phyloP scores from a whole-genome alignment of 2,329 filamentous ascomycete genomes.

The Pyrenochaeta sp. region DNA sequence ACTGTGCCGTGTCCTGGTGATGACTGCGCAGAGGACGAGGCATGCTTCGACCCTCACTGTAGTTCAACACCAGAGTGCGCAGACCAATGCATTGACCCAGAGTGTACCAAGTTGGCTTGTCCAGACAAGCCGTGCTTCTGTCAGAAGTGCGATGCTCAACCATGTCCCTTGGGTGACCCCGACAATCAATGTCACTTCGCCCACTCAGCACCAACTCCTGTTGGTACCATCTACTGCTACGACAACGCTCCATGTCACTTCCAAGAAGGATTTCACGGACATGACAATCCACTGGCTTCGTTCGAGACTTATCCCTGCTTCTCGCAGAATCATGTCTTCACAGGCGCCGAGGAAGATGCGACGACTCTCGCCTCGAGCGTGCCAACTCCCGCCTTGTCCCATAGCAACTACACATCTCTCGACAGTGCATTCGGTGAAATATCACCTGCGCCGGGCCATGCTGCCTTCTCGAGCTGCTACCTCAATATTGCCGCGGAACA shows the following conservation, averaged over 20 bases:
- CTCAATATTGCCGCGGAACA: slow-evolving; percentile 41
- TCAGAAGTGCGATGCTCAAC: slow-evolving; percentile 40
- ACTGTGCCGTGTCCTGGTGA: slow-evolving; percentile 37
- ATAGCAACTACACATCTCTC: slow-evolving; percentile 42
- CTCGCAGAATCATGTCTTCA: slow-evolving; percentile 31
- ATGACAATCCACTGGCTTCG: slow-evolving; percentile 26
- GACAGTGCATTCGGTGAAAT: slow-evolving; percentile 38
- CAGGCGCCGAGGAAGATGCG: slow-evolving; percentile 18
- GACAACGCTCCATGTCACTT: slow-evolving; percentile 45
- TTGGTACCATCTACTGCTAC: slow-evolving; percentile 46
- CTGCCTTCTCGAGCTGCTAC: slow-evolving; percentile 31
- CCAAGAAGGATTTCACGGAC: slow-evolving; percentile 35
- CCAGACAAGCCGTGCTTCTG: slow-evolving; percentile 44
- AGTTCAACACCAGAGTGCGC: slow-evolving; percentile 35
- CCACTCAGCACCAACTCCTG: slow-evolving; percentile 38
- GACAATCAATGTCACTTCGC: slow-evolving; percentile 41
- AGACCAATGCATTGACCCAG: slow-evolving; percentile 43
- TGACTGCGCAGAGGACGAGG: slow-evolving; percentile 37
- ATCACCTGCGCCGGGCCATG: slow-evolving; percentile 30
- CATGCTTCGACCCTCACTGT: slow-evolving; percentile 49
- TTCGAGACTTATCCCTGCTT: slow-evolving; percentile 44
- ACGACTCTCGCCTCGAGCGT: slow-evolving; percentile 34
- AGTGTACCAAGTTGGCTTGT: slow-evolving; percentile 43
- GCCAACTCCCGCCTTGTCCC: slow-evolving; percentile 39
- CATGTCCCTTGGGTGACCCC: slow-evolving; percentile 41